These are phyloP conservation scores for Suhomyces sp. DNA, from an alignment of 805 yeast genomes.

Conservation along the genomic window DNA sequence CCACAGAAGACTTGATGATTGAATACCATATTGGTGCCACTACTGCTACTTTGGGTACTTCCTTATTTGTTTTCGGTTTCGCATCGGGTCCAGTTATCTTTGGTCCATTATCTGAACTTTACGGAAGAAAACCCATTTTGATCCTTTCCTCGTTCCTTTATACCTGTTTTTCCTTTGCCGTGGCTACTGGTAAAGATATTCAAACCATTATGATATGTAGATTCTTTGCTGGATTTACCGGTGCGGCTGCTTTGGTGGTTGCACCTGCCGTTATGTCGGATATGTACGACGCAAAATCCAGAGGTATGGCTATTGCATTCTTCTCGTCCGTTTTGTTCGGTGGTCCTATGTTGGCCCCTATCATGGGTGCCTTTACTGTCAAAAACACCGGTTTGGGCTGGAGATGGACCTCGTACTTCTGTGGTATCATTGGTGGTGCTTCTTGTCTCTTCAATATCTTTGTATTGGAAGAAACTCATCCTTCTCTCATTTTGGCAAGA, in stretches of 20 bases:
- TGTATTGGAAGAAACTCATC: slow-evolving; percentile 40
- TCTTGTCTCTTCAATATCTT: slow-evolving; percentile 29
- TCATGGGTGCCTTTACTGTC: slow-evolving; percentile 45
- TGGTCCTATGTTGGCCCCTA: slow-evolving; percentile 84
- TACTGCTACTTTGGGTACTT: slow-evolving; percentile 72
- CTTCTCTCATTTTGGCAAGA: slow-evolving; percentile 29
- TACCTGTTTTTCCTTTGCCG: slow-evolving; percentile 50
- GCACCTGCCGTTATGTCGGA: slow-evolving; percentile 89
- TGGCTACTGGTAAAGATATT: slow-evolving; percentile 70
- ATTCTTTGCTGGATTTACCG: slow-evolving; percentile 75
- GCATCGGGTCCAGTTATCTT: slow-evolving; percentile 82
- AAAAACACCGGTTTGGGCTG: slow-evolving; percentile 43
- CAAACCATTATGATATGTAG: slow-evolving; percentile 77
- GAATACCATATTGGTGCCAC: slow-evolving; percentile 60
- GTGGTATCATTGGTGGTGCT: slow-evolving; percentile 37
- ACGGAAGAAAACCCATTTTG: slow-evolving; percentile 42
- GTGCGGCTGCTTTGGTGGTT: slow-evolving; percentile 83
- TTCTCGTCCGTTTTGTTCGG: slow-evolving; percentile 71
- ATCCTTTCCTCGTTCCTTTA: slow-evolving; percentile 35
- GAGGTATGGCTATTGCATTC: slow-evolving; percentile 77
- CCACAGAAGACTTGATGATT: slow-evolving; percentile 45
- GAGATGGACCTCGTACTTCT: slow-evolving; percentile 57
- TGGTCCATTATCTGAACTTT: slow-evolving; percentile 16
- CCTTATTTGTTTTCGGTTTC: slow-evolving; percentile 84
- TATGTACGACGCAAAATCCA: slow-evolving; percentile 57